These are phyloP conservation scores for Wickerhamomyces bovis DNA, from an alignment of 805 yeast genomes.

Conservation along the genomic window DNA sequence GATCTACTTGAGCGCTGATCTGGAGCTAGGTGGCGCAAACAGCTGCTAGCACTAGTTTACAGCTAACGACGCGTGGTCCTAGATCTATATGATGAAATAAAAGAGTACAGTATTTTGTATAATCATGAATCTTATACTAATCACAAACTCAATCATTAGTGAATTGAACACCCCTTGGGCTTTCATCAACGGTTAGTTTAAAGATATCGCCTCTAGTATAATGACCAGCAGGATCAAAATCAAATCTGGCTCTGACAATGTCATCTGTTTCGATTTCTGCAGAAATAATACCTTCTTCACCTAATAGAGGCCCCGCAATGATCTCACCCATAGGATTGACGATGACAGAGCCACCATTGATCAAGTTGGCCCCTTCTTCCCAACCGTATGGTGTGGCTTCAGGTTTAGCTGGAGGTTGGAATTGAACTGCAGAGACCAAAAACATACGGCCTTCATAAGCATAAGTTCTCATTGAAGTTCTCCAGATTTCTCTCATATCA, in stretches of 20 bases:
- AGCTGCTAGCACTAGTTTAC: too few species aligned
- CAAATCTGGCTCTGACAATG: slow-evolving; percentile 34
- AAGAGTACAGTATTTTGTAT: too few species aligned
- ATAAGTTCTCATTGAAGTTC: slow-evolving; percentile 35
- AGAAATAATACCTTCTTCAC: slow-evolving; percentile 34
- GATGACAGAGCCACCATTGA: slow-evolving; percentile 37
- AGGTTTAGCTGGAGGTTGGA: slow-evolving; percentile 27
- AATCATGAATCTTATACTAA: not conserved
- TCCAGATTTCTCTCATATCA: slow-evolving; percentile 40
- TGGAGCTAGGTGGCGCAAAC: too few species aligned
- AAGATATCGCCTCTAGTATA: slow-evolving; percentile 39
- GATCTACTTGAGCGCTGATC: too few species aligned
- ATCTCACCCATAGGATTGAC: slow-evolving; percentile 38
- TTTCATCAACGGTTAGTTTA: slow-evolving; percentile 35
- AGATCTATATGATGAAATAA: too few species aligned
- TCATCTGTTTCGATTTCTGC: slow-evolving; percentile 36
- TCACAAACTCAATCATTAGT: not conserved
- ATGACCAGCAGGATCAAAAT: slow-evolving; percentile 39
- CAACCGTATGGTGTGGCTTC: slow-evolving; percentile 25
- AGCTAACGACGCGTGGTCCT: too few species aligned
- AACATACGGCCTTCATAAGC: slow-evolving; percentile 37
- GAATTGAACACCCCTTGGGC: slow-evolving; percentile 7
- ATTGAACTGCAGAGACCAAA: slow-evolving; percentile 36
- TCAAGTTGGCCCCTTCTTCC: slow-evolving; percentile 25
- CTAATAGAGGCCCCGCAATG: slow-evolving; percentile 37